Percentiles rank a stretch among this genome's conserved stretches.
Conservation (phyloP, 164 flowering plant genomes). For the Chimonanthus praecox region DNA sequence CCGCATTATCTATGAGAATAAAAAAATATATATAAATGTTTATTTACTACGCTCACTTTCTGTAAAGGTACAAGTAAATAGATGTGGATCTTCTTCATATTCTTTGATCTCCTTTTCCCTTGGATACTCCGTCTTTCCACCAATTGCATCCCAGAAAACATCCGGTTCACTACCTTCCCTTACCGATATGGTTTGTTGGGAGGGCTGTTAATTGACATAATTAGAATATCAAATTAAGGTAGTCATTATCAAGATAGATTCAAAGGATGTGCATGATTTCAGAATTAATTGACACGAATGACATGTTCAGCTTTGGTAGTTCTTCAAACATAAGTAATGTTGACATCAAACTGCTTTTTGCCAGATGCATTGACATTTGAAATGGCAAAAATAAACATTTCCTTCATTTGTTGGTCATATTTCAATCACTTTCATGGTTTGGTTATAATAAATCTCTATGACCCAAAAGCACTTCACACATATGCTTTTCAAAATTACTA, state of each 20-base stretch:
- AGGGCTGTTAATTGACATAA: conserved; percentile 42
- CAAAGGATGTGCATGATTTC: background rate
- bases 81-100: conserved; percentile 51
- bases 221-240: conserved; percentile 8
- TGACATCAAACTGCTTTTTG: too few species aligned
- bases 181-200: conserved; percentile 51
- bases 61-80: conserved; percentile 34
- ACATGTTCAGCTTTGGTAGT: too few species aligned
- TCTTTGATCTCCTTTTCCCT: conserved; percentile 36
- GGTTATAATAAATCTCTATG: too few species aligned
- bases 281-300: background rate
- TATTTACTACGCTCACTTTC: conserved; percentile 32
- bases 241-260: background rate
- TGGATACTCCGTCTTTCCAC: conserved; percentile 59
- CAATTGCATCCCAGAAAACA: conserved; percentile 56
- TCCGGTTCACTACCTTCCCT: conserved; percentile 79
- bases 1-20: conserved; percentile 16
- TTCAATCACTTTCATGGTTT: too few species aligned
- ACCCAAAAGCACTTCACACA: too few species aligned
- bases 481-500: too few species aligned
- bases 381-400: too few species aligned
- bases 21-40: conserved; percentile 11
- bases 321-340: background rate
- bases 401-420: too few species aligned
- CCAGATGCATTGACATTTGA: too few species aligned